Evolutionary conservation across 2,329 filamentous ascomycete genomes (phyloP).

Genomic region (Didymella arachidicola): DNA sequence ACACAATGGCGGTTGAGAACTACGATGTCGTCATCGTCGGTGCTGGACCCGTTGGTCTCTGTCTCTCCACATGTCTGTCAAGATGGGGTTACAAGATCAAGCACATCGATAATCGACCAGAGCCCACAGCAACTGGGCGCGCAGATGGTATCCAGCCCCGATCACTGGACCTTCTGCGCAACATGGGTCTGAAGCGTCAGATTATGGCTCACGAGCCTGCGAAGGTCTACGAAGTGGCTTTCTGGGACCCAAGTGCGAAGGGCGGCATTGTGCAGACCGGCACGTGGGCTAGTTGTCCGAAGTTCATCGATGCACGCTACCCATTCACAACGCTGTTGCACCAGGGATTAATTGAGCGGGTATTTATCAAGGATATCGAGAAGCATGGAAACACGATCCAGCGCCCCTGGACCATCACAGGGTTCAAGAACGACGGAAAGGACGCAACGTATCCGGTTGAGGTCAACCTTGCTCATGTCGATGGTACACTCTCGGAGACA

Average conservation of each 20-base stretch:
- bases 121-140: conserved; percentile 84
- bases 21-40: conserved; percentile 84
- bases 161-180: conserved; percentile 83
- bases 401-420: conserved; percentile 68
- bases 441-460: conserved; percentile 79
- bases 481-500: conserved; percentile 74
- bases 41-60: conserved; percentile 85
- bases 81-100: conserved; percentile 96
- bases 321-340: conserved; percentile 70
- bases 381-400: conserved; percentile 65
- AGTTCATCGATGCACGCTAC: conserved; percentile 74
- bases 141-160: conserved; percentile 93
- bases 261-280: conserved; percentile 66
- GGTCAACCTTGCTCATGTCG: conserved; percentile 77
- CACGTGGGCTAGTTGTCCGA: conserved; percentile 86
- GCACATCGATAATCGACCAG: conserved; percentile 88
- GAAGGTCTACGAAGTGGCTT: conserved; percentile 77
- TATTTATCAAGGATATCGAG: conserved; percentile 68
- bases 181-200: conserved; percentile 86
- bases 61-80: conserved; percentile 85
- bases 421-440: conserved; percentile 66
- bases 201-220: conserved; percentile 90
- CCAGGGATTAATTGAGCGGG: conserved; percentile 68
- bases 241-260: conserved; percentile 66
- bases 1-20: conserved; percentile 50